phyloP scores from a whole-genome alignment of 371 early-diverging fungal species.

The Quaeritorhiza haematococci region DNA sequence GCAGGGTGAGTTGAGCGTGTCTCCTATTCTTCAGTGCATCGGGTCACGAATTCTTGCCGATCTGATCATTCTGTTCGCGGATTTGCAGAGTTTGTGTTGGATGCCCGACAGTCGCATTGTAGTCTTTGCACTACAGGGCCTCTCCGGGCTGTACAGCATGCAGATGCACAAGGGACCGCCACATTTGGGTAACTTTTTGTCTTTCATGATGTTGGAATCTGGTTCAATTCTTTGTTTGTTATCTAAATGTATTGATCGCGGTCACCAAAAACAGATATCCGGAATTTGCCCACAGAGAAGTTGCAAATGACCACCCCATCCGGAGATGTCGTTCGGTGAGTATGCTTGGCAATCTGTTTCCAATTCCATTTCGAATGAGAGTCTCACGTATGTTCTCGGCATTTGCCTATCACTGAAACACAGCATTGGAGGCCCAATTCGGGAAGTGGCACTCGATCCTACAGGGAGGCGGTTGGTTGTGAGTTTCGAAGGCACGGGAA shows the following conservation, averaged over 20 bases:
- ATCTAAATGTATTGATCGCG: not conserved
- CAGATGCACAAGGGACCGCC: conserved; percentile 2
- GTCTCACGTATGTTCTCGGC: too few species aligned
- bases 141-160: conserved; percentile 5
- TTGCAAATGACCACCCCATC: too few species aligned
- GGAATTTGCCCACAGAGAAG: not conserved
- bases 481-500: conserved; percentile 46
- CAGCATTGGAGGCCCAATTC: conserved; percentile 43
- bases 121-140: conserved; percentile 19
- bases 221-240: not conserved
- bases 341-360: too few species aligned
- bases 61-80: conserved; percentile 2
- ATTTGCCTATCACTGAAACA: too few species aligned
- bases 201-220: not conserved
- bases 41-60: conserved; percentile 11
- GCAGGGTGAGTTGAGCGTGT: too few species aligned
- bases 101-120: conserved; percentile 19
- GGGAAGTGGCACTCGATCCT: conserved; percentile 38
- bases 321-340: too few species aligned
- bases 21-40: not conserved
- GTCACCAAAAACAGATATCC: not conserved
- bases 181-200: conserved; percentile 8
- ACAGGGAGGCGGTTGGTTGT: conserved; percentile 43
- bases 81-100: conserved; percentile 3
- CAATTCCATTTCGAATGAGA: too few species aligned